Evolutionary conservation across 2,329 filamentous ascomycete genomes (phyloP).

Genomic region (Calonectria naviculata): DNA sequence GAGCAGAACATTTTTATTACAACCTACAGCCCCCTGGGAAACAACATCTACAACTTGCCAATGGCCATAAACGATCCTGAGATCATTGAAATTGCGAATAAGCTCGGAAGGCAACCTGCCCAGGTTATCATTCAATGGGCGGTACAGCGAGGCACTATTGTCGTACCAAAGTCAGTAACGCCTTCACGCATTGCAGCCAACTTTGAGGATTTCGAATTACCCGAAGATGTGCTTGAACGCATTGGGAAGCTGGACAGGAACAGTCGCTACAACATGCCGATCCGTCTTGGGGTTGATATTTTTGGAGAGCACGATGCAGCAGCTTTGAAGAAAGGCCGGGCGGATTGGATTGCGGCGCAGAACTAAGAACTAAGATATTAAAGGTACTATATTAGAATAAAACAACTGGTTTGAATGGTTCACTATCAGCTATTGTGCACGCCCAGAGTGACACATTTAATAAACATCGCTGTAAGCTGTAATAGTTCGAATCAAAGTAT

Average conservation of each 20-base stretch:
- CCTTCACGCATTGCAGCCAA: conserved; percentile 61
- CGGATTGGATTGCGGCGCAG: conserved; percentile 24
- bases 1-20: conserved; percentile 67
- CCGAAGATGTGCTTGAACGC: conserved; percentile 1
- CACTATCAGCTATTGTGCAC: background rate
- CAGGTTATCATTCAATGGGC: conserved; percentile 64
- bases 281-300: conserved; percentile 22
- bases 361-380: conserved; percentile 15
- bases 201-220: conserved; percentile 42
- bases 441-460: no score
- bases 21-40: conserved; percentile 74
- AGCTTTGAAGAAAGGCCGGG: conserved; percentile 13
- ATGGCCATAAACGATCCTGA: conserved; percentile 60
- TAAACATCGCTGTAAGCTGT: no score
- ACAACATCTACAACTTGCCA: conserved; percentile 57
- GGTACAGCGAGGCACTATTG: conserved; percentile 63
- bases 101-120: conserved; percentile 59
- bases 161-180: conserved; percentile 66
- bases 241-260: conserved; percentile 22
- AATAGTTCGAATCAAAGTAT: no score
- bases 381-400: background rate
- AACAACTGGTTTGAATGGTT: background rate
- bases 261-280: conserved; percentile 24
- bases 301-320: conserved; percentile 24
- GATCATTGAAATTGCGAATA: conserved; percentile 61